phyloP scores from a whole-genome alignment of 163 green algal species.

The Chlorella variabilis region DNA sequence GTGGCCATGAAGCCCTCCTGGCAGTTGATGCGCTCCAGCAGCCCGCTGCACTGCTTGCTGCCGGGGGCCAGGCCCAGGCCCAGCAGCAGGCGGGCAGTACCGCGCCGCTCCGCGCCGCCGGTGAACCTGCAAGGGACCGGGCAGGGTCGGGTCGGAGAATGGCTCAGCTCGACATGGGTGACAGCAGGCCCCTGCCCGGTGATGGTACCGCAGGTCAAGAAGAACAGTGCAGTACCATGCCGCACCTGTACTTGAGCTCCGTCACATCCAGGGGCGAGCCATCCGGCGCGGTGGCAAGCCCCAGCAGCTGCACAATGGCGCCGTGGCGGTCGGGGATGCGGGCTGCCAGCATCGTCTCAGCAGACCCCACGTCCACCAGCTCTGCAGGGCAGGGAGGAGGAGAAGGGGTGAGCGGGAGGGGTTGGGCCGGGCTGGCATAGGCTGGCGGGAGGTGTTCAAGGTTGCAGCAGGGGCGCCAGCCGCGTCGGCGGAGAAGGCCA shows the following conservation, averaged over 20 bases:
- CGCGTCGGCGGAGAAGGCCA: too few relatives aligned
- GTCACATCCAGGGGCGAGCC: conserved; percentile 38
- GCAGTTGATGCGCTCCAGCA: conserved; percentile 68
- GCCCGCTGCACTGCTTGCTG: conserved; percentile 49
- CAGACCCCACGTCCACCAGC: conserved; percentile 87
- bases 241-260: conserved; percentile 49
- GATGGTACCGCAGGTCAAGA: too few relatives aligned
- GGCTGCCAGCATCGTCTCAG: conserved; percentile 87
- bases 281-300: conserved; percentile 28
- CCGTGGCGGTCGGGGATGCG: conserved; percentile 84
- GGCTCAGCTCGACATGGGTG: too few relatives aligned
- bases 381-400: conserved; percentile 52
- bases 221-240: too few relatives aligned
- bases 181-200: too few relatives aligned
- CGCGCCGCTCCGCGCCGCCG: conserved; percentile 9
- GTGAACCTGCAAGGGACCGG: conserved; percentile 64
- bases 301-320: conserved; percentile 74
- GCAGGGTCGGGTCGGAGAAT: too few relatives aligned
- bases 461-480: too few relatives aligned
- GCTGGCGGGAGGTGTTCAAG: too few relatives aligned
- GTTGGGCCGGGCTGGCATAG: too few relatives aligned
- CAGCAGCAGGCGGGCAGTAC: conserved; percentile 77
- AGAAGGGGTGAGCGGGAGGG: not conserved
- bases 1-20: conserved; percentile 64
- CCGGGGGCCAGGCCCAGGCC: conserved; percentile 64